Conservation (phyloP, 441 rosid genomes). For the Pelargonium cotyledonis region DNA sequence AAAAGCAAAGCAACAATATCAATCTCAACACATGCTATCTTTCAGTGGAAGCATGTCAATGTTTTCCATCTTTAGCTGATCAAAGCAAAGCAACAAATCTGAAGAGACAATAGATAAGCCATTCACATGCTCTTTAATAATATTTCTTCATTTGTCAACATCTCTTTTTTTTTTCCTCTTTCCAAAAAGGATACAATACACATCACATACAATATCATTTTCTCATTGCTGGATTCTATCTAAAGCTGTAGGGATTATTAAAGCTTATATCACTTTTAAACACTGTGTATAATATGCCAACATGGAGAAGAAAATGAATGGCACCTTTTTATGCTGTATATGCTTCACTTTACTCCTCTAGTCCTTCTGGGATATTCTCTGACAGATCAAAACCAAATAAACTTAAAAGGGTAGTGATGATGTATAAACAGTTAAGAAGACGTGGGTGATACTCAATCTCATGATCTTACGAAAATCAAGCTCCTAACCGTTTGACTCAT, state of each 20-base stretch:
- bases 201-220: neutral
- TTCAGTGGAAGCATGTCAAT: neutral
- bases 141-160: neutral
- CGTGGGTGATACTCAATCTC: no score
- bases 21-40: neutral
- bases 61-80: neutral
- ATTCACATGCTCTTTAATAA: neutral
- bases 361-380: neutral
- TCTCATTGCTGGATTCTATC: neutral
- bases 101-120: slow-evolving; percentile 4
- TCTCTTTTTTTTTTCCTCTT: neutral
- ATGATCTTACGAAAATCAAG: no score
- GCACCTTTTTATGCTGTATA: neutral
- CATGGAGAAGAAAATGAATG: neutral
- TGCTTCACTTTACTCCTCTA: neutral
- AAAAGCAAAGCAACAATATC: slow-evolving; percentile 1
- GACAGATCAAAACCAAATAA: neutral
- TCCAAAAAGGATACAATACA: neutral
- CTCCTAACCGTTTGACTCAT: no score
- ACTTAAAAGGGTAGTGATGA: no score
- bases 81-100: slow-evolving; percentile 2
- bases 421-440: no score
- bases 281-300: neutral
- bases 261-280: neutral
- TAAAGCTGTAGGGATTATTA: neutral